Base-by-base conservation (phyloP, 2,329 filamentous ascomycete genomes). In the Hypoxylon sp. region DNA sequence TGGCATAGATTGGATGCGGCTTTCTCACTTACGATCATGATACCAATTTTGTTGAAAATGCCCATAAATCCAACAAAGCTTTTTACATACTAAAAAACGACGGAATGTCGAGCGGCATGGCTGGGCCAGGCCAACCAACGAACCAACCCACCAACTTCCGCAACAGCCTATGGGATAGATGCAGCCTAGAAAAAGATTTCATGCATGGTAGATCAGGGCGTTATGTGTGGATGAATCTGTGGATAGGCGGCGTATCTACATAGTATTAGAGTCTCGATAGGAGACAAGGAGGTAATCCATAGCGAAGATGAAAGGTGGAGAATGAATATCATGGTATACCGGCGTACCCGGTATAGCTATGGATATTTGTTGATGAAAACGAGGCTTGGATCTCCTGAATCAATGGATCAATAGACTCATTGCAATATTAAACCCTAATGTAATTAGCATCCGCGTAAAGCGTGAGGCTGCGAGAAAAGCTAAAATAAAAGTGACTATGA, bases 11-110 rank as follows among this genome's bases (percentile, higher is more conserved):
- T 51, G 37, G 62, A 33, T 47, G 48, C 65, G 64, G 62, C 48
- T 63, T 67, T 68, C 55, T 72, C 58, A 58, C 64, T 68, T 66
- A 24, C 63, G 53, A 55, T 53, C 42, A 68, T 69, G 62, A 72
- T 72, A 71, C 70, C 67, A 72, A 24, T 64, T 65, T 62, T 63
- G 57, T 60, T 67, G 46, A 59, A 59, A 67, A 37, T 22, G 50
- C 62, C 51, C 17, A 64, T 35, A 29, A 66, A 53, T 58, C 17
- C 13, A 52, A 63, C 54, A 58, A 48, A 22, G 37, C 17, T 35
- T 57, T 64, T 48, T 52, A 31, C 26, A 37, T 37, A 26, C 19
- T n/a, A 37, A 29, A 17, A 50, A 39, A 37, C 13, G 22, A 59
- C 26, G 22, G 42, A 37, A 51, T 42, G 48, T 35, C 11, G 39